A percentile compares a stretch with the other conserved stretches of the same genome.
Conservation (phyloP, 345 rosid genomes). For the Geranium rotundifolium region DNA sequence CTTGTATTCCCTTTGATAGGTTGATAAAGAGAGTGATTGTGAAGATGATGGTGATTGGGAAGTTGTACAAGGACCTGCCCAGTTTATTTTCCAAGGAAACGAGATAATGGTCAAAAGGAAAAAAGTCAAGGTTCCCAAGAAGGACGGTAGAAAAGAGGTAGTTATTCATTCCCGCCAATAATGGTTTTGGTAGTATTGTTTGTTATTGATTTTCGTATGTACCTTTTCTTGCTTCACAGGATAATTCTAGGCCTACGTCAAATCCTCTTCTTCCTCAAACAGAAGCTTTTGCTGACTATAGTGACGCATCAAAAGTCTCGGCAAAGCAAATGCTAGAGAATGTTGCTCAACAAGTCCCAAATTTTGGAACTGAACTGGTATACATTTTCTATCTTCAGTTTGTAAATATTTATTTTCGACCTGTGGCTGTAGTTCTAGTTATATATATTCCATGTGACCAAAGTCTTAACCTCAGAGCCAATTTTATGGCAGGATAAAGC, state of each 20-base stretch:
- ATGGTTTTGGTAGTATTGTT: not conserved
- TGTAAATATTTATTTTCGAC: not conserved
- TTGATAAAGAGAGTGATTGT: constrained; percentile 24
- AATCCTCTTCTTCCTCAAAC: constrained; percentile 87
- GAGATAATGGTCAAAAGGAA: constrained; percentile 78
- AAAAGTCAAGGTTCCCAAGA: constrained; percentile 66
- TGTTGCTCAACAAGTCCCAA: constrained; percentile 82
- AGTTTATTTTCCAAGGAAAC: constrained; percentile 82
- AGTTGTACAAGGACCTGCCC: constrained; percentile 83
- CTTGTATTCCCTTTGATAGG: constrained; percentile 15
- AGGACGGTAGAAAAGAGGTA: constrained; percentile 43
- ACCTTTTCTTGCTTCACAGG: constrained; percentile 28
- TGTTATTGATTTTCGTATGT: constrained; percentile 3
- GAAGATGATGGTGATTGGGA: constrained; percentile 69
- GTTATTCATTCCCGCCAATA: not conserved
- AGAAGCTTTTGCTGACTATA: constrained; percentile 40
- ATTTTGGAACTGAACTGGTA: constrained; percentile 95
- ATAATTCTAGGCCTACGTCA: constrained; percentile 66
- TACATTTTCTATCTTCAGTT: constrained; percentile 2
- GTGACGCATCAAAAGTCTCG: constrained; percentile 28
- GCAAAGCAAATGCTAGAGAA: constrained; percentile 58
- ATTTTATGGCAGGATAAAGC: constrained; percentile 65
- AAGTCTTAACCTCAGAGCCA: not conserved
- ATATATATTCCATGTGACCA: constrained; percentile 2
- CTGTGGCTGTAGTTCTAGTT: not conserved